phyloP scores from a whole-genome alignment of 345 rosid species.

The Eucalyptus regnans region DNA sequence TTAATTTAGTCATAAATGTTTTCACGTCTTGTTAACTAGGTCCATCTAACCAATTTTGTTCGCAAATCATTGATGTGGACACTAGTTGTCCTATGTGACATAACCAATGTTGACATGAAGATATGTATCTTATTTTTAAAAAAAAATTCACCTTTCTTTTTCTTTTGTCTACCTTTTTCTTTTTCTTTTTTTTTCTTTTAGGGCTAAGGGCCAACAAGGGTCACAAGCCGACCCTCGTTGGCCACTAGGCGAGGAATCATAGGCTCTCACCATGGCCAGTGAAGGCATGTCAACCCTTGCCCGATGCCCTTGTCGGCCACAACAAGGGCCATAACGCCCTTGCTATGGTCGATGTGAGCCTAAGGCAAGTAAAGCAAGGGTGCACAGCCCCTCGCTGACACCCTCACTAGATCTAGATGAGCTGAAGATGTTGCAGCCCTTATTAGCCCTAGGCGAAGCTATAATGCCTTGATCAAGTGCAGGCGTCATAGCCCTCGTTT shows the following conservation, averaged over 20 bases:
- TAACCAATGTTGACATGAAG: rapidly evolving
- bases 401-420: neutral
- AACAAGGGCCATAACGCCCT: neutral
- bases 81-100: rapidly evolving
- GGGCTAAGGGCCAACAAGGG: neutral
- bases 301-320: rapidly evolving
- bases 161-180: too few species aligned
- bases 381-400: rapidly evolving
- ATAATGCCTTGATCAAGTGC: rapidly evolving
- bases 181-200: rapidly evolving
- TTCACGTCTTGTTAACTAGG: too few species aligned
- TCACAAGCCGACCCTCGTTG: rapidly evolving
- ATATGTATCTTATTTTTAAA: too few species aligned
- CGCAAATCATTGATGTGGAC: rapidly evolving
- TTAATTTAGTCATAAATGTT: too few species aligned
- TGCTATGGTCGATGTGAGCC: neutral
- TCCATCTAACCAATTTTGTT: rapidly evolving
- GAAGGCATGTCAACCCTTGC: neutral
- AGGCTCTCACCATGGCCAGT: neutral
- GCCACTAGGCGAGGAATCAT: neutral
- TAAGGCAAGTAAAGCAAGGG: neutral
- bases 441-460: neutral
- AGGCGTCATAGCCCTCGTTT: rapidly evolving
- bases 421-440: neutral
- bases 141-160: too few species aligned